Evolutionary conservation across 2,329 filamentous ascomycete genomes (phyloP).

Genomic region (Aspergillus sojae): DNA sequence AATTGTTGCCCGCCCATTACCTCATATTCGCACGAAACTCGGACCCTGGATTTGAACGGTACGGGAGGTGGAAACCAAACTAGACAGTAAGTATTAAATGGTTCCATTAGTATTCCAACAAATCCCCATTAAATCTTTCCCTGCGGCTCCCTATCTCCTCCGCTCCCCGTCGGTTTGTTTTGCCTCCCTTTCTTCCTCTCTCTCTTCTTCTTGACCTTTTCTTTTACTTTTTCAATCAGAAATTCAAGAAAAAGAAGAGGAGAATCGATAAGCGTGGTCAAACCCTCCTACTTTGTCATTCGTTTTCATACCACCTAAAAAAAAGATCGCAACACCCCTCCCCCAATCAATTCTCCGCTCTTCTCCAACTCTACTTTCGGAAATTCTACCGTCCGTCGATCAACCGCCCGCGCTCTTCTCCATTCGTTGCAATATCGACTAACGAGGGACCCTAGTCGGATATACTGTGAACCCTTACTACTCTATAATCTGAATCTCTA

Average conservation of each 20-base stretch:
- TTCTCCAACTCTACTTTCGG: conserved; percentile 17
- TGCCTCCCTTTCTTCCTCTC: conserved; percentile 7
- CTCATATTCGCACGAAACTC: background rate
- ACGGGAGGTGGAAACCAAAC: background rate
- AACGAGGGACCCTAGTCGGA: conserved; percentile 14
- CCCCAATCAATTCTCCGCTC: conserved; percentile 17
- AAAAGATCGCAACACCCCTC: background rate
- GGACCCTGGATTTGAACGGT: background rate
- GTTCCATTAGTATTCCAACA: background rate
- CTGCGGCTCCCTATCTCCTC: background rate
- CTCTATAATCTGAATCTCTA: conserved; percentile 9
- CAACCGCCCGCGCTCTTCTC: conserved; percentile 23
- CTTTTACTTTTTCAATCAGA: conserved; percentile 5
- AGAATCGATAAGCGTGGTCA: background rate
- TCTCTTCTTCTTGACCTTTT: background rate
- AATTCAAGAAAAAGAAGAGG: background rate
- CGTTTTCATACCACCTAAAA: conserved; percentile 4
- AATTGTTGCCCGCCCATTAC: background rate
- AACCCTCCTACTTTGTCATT: conserved; percentile 6
- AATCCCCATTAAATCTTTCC: background rate
- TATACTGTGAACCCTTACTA: background rate
- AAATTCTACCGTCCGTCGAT: conserved; percentile 23
- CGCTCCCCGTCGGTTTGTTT: background rate
- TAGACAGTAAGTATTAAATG: background rate
- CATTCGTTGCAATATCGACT: conserved; percentile 15